These are phyloP conservation scores for Penicillium lagena DNA, from an alignment of 495 filamentous ascomycete species.

Conservation along the genomic window DNA sequence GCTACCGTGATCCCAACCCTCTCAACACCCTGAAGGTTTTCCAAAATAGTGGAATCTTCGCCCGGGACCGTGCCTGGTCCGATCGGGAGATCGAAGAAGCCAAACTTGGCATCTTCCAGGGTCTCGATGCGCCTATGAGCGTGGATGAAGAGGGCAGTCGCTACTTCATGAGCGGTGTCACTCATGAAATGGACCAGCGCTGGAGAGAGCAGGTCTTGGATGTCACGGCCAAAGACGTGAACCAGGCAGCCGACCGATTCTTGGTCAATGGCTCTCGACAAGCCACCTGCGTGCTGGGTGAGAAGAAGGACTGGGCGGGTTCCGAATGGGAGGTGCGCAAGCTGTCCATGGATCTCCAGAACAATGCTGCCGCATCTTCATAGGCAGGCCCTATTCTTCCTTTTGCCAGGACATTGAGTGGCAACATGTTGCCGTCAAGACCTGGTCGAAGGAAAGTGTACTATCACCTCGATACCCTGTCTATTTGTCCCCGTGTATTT, in stretches of 20 bases:
- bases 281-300: constrained; percentile 65
- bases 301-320: constrained; percentile 71
- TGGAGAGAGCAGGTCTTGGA: constrained; percentile 83
- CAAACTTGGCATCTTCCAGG: constrained; percentile 90
- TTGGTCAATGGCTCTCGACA: constrained; percentile 60
- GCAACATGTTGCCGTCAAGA: neutral
- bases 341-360: constrained; percentile 30
- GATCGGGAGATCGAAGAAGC: constrained; percentile 89
- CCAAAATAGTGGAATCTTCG: constrained; percentile 75
- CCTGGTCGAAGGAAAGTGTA: neutral
- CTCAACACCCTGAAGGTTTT: constrained; percentile 82
- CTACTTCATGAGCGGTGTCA: constrained; percentile 77
- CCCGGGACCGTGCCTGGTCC: constrained; percentile 76
- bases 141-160: constrained; percentile 86
- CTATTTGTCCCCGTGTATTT: constrained; percentile 11
- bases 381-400: constrained; percentile 1
- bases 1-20: constrained; percentile 96
- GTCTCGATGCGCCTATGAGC: constrained; percentile 84
- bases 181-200: constrained; percentile 81
- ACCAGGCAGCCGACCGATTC: constrained; percentile 72
- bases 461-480: constrained; percentile 6
- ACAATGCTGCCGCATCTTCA: constrained; percentile 13
- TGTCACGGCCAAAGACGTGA: constrained; percentile 75
- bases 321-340: constrained; percentile 38
- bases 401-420: too few relatives aligned